These are phyloP conservation scores for Cystofilobasidium macerans DNA, from an alignment of 768 basidiomycete species.

Conservation along the genomic window DNA sequence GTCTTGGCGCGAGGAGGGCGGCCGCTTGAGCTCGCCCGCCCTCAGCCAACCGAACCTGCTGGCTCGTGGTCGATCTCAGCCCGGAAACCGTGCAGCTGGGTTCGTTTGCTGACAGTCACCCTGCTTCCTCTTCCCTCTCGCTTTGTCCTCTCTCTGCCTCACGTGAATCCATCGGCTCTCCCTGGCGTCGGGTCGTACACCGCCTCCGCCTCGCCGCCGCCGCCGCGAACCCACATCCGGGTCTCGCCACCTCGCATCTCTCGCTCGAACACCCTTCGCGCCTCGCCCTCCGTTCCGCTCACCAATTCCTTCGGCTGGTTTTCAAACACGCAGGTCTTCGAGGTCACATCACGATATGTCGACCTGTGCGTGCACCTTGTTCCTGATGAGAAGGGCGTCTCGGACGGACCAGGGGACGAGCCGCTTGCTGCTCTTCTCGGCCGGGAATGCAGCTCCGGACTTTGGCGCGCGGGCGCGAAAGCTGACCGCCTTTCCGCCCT, in stretches of 20 bases:
- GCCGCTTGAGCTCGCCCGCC: no score
- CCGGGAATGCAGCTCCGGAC: neutral
- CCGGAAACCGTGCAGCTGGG: no score
- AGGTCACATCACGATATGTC: slow-evolving; percentile 98
- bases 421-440: neutral
- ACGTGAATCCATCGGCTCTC: neutral
- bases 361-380: slow-evolving; percentile 48
- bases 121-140: neutral
- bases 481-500: neutral
- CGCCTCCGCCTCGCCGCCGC: neutral
- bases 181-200: neutral
- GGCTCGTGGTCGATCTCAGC: no score
- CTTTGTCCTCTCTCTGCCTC: neutral
- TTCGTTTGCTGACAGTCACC: no score
- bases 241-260: neutral
- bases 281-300: neutral
- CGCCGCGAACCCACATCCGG: neutral
- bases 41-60: no score
- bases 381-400: no score
- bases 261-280: neutral
- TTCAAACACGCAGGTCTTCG: slow-evolving; percentile 43
- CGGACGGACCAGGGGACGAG: no score
- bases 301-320: slow-evolving; percentile 27
- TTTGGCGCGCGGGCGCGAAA: no score
- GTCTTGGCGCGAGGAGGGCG: no score